Evolutionary conservation across 768 basidiomycete species (phyloP).

Genomic region (Psilocybe sp.): DNA sequence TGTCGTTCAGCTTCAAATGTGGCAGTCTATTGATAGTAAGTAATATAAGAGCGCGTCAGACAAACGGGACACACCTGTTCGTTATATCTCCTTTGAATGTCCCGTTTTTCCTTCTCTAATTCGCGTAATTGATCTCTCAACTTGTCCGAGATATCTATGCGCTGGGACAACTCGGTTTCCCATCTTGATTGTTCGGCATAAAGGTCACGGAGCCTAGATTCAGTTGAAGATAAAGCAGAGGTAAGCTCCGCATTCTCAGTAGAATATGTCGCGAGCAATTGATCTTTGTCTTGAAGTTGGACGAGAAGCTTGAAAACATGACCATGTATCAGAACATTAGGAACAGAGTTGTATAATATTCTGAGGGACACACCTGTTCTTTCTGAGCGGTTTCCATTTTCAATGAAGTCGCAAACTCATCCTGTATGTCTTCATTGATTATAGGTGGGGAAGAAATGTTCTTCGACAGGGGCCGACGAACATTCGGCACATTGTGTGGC

Average conservation of each 20-base stretch:
- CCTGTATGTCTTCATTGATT: constrained; percentile 46
- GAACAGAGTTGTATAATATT: background rate
- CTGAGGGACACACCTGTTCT: constrained; percentile 56
- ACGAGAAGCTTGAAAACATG: constrained; percentile 56
- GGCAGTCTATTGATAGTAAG: constrained; percentile 50
- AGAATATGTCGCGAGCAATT: constrained; percentile 56
- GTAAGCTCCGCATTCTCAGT: constrained; percentile 64
- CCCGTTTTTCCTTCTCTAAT: constrained; percentile 86
- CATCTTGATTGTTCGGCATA: constrained; percentile 79
- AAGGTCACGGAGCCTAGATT: constrained; percentile 72
- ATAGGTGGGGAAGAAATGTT: constrained; percentile 41
- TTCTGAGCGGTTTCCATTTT: constrained; percentile 80
- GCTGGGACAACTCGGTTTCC: constrained; percentile 78
- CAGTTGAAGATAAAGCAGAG: constrained; percentile 64
- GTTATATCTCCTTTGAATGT: constrained; percentile 77
- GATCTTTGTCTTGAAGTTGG: constrained; percentile 77
- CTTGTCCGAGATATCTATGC: constrained; percentile 82
- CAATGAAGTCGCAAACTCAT: constrained; percentile 58
- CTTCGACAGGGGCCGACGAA: constrained; percentile 47
- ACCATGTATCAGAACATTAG: background rate
- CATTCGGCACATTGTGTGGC: constrained; percentile 43
- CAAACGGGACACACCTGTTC: constrained; percentile 62
- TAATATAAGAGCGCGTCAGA: constrained; percentile 9
- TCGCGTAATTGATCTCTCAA: constrained; percentile 78
- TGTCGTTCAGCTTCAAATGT: constrained; percentile 92